Evolutionary conservation across 116 monocot species (phyloP).

Genomic region (Dioscorea cayenensis): DNA sequence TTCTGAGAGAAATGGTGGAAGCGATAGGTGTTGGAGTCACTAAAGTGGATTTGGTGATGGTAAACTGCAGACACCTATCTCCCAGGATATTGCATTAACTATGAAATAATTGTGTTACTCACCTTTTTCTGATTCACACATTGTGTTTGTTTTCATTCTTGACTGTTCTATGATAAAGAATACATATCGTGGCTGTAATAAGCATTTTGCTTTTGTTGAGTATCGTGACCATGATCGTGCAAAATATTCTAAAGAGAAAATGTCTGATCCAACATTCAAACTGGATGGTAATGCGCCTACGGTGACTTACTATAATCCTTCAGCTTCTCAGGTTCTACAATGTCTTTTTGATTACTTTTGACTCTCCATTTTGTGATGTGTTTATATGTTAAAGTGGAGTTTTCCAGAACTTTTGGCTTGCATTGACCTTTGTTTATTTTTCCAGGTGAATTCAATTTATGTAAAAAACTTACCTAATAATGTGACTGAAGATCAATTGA

Average conservation of each 20-base stretch:
- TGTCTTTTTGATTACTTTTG: not conserved
- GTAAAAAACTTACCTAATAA: slow-evolving; percentile 88
- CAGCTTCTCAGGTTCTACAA: slow-evolving; percentile 57
- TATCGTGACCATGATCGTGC: slow-evolving; percentile 94
- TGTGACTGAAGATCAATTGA: slow-evolving; percentile 72
- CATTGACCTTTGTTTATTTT: not conserved
- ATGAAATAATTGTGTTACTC: not conserved
- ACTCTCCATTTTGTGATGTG: not conserved
- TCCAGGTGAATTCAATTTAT: slow-evolving; percentile 86
- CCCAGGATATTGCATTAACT: too few relatives aligned
- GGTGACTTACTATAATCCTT: slow-evolving; percentile 88
- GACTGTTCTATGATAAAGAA: slow-evolving; percentile 27
- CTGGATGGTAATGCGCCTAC: slow-evolving; percentile 82
- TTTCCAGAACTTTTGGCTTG: not conserved
- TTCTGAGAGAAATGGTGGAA: slow-evolving; percentile 51
- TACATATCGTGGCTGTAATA: slow-evolving; percentile 45
- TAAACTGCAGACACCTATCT: slow-evolving; percentile 1
- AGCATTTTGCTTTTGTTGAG: slow-evolving; percentile 89
- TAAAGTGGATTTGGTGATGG: slow-evolving; percentile 69
- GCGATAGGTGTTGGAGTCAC: slow-evolving; percentile 67
- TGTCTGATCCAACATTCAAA: slow-evolving; percentile 78
- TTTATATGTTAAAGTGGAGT: not conserved
- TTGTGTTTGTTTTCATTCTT: not conserved
- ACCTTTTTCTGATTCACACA: not conserved
- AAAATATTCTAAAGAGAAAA: slow-evolving; percentile 80